phyloP scores from a whole-genome alignment of 2,329 filamentous ascomycete species.

The Bipolaris bicolor region DNA sequence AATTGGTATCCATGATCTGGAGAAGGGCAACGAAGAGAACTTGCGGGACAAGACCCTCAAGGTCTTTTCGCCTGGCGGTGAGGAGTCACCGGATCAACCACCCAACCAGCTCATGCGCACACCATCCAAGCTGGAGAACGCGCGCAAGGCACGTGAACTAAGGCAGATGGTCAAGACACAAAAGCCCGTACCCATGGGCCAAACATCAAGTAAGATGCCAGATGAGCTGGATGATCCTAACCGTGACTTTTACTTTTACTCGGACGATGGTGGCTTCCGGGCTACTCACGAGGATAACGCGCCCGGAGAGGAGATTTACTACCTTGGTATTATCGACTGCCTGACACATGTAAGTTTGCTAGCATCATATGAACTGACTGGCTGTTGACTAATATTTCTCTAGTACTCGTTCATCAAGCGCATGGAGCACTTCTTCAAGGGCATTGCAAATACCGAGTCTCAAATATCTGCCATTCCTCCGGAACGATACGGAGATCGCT shows the following conservation, averaged over 20 bases:
- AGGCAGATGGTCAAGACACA: conserved; percentile 91
- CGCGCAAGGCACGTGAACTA: conserved; percentile 87
- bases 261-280: conserved; percentile 89
- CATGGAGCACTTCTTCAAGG: conserved; percentile 96
- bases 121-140: conserved; percentile 90
- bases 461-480: conserved; percentile 94
- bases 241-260: conserved; percentile 84
- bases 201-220: conserved; percentile 84
- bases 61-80: conserved; percentile 89
- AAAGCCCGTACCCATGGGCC: conserved; percentile 89
- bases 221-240: conserved; percentile 74
- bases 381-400: conserved; percentile 30
- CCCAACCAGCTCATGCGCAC: conserved; percentile 81
- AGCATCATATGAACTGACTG: not conserved
- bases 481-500: conserved; percentile 88
- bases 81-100: conserved; percentile 54
- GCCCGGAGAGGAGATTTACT: conserved; percentile 92
- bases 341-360: conserved; percentile 79
- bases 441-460: conserved; percentile 78
- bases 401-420: conserved; percentile 95
- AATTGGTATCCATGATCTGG: conserved; percentile 89
- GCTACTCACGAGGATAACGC: conserved; percentile 90
- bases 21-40: conserved; percentile 93
- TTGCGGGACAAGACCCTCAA: conserved; percentile 86
- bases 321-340: conserved; percentile 97